Conservation (phyloP, 306 rosid genomes). For the Senna siamea region DNA sequence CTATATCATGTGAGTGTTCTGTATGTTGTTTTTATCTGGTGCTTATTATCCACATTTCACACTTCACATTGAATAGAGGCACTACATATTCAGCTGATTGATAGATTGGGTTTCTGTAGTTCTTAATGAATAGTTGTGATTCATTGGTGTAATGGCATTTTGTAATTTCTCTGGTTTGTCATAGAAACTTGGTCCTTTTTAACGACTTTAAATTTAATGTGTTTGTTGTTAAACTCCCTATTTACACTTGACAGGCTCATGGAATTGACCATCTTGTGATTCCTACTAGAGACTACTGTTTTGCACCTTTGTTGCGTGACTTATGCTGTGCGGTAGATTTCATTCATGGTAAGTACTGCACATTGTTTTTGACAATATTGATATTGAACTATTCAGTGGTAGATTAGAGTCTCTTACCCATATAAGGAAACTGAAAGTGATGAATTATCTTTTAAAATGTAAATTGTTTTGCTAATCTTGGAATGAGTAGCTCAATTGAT, state of each 20-base stretch:
- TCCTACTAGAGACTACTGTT: conserved; percentile 97
- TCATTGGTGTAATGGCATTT: not conserved
- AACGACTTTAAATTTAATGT: not conserved
- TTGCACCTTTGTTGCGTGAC: conserved; percentile 81
- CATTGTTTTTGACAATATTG: conserved; percentile 5
- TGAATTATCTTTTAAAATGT: not conserved
- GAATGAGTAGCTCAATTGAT: not conserved
- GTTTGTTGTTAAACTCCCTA: conserved; percentile 4
- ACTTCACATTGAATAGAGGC: not conserved
- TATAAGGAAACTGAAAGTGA: not conserved
- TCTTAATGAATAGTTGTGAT: conserved; percentile 5
- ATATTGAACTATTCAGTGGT: not conserved
- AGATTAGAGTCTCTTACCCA: conserved; percentile 8
- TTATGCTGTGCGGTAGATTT: conserved; percentile 70
- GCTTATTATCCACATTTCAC: not conserved
- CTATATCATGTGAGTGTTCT: conserved; percentile 72
- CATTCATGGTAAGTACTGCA: conserved; percentile 63
- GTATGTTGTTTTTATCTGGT: not conserved
- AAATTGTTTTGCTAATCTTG: not conserved
- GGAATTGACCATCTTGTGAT: conserved; percentile 91
- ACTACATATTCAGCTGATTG: conserved; percentile 7
- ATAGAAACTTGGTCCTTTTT: conserved; percentile 1
- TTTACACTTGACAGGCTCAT: conserved; percentile 61
- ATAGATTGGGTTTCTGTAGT: conserved; percentile 14
- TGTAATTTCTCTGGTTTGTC: not conserved